These are phyloP conservation scores for Eucalyptus marginata DNA, from an alignment of 345 rosid species.

Conservation along the genomic window DNA sequence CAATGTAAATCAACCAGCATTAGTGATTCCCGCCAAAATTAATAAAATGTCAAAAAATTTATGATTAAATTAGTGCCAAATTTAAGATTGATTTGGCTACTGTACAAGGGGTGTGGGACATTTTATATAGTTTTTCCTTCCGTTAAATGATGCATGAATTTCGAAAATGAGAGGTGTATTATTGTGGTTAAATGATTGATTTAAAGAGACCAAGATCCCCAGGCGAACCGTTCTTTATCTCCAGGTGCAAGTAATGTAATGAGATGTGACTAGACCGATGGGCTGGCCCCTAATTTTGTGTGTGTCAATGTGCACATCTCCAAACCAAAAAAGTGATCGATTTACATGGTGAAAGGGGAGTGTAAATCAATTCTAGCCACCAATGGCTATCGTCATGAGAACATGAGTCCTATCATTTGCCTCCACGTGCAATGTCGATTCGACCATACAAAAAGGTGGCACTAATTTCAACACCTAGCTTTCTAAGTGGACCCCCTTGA, in stretches of 20 bases:
- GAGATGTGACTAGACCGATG: not conserved
- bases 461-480: not conserved
- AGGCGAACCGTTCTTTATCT: not conserved
- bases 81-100: too few relatives aligned
- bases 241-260: not conserved
- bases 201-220: not conserved
- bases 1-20: too few relatives aligned
- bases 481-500: not conserved
- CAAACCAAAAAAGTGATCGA: not conserved
- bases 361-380: not conserved
- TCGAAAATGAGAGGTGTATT: not conserved
- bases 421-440: not conserved
- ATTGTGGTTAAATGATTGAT: not conserved
- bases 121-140: too few relatives aligned
- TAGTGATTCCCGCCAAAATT: too few relatives aligned
- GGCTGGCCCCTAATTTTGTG: not conserved
- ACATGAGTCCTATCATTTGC: not conserved
- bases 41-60: too few relatives aligned
- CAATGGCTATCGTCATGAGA: too few relatives aligned
- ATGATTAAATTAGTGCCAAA: too few relatives aligned
- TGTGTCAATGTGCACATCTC: not conserved
- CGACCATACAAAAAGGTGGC: not conserved
- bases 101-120: too few relatives aligned
- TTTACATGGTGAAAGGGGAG: not conserved
- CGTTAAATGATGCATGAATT: not conserved